A percentile compares a stretch with the other conserved stretches of the same genome.
These are phyloP conservation scores for Sinapis alba DNA, from an alignment of 441 rosid species.

Conservation along the genomic window DNA sequence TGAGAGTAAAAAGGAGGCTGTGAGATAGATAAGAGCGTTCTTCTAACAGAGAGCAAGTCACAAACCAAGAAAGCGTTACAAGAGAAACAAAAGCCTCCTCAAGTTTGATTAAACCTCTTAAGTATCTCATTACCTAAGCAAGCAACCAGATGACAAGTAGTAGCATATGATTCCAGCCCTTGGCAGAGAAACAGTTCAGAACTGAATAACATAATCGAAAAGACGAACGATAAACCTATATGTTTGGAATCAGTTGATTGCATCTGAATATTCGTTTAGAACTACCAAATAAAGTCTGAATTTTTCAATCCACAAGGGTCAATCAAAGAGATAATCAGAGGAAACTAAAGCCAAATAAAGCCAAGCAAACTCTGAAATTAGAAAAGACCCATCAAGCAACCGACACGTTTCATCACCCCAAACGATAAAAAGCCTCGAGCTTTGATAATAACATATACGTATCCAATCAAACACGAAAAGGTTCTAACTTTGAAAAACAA, in stretches of 20 bases:
- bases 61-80: background rate
- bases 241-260: background rate
- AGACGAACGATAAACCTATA: too few relatives aligned
- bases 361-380: slow-evolving; percentile 29
- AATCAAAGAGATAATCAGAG: background rate
- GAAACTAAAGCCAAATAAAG: slow-evolving; percentile 19
- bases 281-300: background rate
- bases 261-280: background rate
- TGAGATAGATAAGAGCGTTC: too few relatives aligned
- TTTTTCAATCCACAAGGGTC: slow-evolving; percentile 9
- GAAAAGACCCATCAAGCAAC: slow-evolving; percentile 26
- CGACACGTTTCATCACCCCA: slow-evolving; percentile 39
- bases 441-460: background rate
- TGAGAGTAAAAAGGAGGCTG: background rate
- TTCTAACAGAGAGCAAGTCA: too few relatives aligned
- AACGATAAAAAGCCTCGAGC: slow-evolving; percentile 9
- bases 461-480: slow-evolving; percentile 16
- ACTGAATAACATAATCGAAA: too few relatives aligned
- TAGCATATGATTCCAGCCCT: background rate
- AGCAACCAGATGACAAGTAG: background rate
- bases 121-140: background rate
- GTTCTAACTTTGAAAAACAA: background rate
- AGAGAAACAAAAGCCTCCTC: slow-evolving; percentile 9
- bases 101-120: background rate
- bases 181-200: too few relatives aligned